Evolutionary conservation across 1,284 basidiomycete species (phyloP), one percentile per base, ranked within the genome.

Genomic region (Pseudozyma tsukubaensis): DNA sequence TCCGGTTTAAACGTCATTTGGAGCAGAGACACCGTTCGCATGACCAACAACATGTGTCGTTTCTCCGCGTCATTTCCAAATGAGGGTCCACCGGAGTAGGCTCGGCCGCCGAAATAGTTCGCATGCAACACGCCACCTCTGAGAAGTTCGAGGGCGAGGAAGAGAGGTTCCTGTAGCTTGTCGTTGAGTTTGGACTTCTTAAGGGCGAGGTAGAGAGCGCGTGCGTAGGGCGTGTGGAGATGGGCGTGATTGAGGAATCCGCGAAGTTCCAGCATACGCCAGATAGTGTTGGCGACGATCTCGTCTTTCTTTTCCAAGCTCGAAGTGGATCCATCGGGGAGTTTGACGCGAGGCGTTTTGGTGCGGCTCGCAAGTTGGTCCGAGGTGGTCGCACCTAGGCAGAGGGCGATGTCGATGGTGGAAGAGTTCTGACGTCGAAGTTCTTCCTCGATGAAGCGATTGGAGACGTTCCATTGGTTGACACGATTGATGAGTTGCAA

Each of bases 381-480:
- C 12, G 76, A 76, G 0, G 75, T 76, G 16, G 96, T 94, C 18
- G 96, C 94, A 24, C 94, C 94, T 50, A 99, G 88, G 85, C 96
- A 98, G 40, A 99, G 88, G 40, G 92, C 91, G 77, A 99, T 93
- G 85, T 99, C 96, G 81, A 98, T 97, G n/a, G 95, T 98, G 88
- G 93, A 88, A 85, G 96, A 94, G 85, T 94, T 94, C 87, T 99
- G 97, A 84, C 95, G 89, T 84, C 96, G 89, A 76, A 99, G 86
- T 86, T 99, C 96, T 81, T 97, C 93, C 85, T 97, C 94, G 50
- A 99, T 91, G 56, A 94, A 88, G 42, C 89, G 86, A 72, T 92
- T 93, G 7, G 91, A 89, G 6, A 99, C 95, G 78, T 92, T 92
- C 97, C 97, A 99, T n/a, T 91, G 90, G 1, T 90, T 87, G 37